A percentile compares a stretch with the other conserved stretches of the same genome.
These are phyloP conservation scores for Sarcomyxa edulis DNA, from an alignment of 768 basidiomycete species.

Conservation along the genomic window DNA sequence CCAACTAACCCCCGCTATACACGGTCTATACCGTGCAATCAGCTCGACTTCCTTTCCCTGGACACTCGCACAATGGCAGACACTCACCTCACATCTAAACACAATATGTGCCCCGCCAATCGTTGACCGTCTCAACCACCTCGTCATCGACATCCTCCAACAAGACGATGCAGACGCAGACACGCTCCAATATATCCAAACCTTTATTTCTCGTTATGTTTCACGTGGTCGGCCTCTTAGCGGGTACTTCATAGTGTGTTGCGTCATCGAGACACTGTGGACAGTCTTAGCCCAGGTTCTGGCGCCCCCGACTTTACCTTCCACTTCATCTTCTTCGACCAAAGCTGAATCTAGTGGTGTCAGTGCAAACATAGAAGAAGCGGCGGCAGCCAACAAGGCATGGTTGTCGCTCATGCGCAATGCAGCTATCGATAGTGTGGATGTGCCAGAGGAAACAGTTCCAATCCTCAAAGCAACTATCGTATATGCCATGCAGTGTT, in stretches of 20 bases:
- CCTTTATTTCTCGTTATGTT: constrained; percentile 72
- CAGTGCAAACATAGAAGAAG: constrained; percentile 44
- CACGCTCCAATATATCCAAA: constrained; percentile 53
- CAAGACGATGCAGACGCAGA: constrained; percentile 46
- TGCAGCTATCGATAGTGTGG: constrained; percentile 37
- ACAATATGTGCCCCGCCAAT: constrained; percentile 59
- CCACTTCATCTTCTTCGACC: no score
- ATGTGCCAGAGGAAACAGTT: constrained; percentile 29
- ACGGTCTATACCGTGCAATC: constrained; percentile 84
- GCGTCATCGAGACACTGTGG: constrained; percentile 81
- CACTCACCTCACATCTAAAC: constrained; percentile 46
- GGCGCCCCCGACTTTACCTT: constrained; percentile 30
- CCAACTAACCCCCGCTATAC: constrained; percentile 74
- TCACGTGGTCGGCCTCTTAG: constrained; percentile 72
- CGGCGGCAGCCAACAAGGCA: constrained; percentile 79
- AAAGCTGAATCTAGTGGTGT: constrained; percentile 12
- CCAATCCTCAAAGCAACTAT: constrained; percentile 42
- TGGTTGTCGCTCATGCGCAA: constrained; percentile 67
- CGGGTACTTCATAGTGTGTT: constrained; percentile 88
- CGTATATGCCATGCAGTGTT: constrained; percentile 66
- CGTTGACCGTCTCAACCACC: constrained; percentile 69
- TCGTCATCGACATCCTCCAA: constrained; percentile 59
- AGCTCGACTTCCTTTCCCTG: constrained; percentile 75
- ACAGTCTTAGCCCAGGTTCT: constrained; percentile 75
- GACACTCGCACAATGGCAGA: constrained; percentile 61